Evolutionary conservation across 208 protist genomes (phyloP), one percentile per base, ranked within the genome.

Genomic region (Vickermania spadyakhi): DNA sequence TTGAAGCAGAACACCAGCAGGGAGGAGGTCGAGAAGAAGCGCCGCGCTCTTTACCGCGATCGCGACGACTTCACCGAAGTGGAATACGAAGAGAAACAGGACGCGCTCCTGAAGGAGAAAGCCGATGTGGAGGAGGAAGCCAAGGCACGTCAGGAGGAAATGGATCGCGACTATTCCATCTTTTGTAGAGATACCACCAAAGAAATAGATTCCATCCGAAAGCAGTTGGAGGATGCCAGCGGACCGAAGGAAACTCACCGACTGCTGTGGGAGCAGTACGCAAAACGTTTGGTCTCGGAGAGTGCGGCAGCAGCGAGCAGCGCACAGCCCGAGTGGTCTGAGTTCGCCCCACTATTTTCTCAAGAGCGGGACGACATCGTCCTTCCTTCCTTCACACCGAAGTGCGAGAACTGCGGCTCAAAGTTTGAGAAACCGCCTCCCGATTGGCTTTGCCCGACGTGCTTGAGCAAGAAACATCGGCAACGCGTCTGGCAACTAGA

Each of bases 401-500:
- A 78, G 36, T 94, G 88, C 61, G 79, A 74, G 2, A 52, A 60
- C 0, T 94, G 88, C 62, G 64, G 58, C 21, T 66, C 59, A 18
- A 73, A 73, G 31, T 92, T 86, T 60, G 64, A 66, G 18, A 59
- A 56, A 0, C 81, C 88, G 5, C 88, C 88, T 26, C 58, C 31
- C 21, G 55, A 81, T 63, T 94, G 88, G 85, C 62, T 90, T 31
- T 94, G 88, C 57, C 84, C 84, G 1, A 14, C 77, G 28, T 94
- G 88, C 61, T 49, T 73, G 31, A 45, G 36, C 36, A 45, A 45
- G 36, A 50, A 71, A 18, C 62, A 64, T 1, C 31, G 58, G 4
- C 52, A 66, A 42, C 85, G 83, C 58, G 80, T 90, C 11, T 94
- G 88, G 88, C 88, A 94, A 49, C 88, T 84, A 0, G 88, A 94